Evolutionary conservation across 2,329 filamentous ascomycete species (phyloP).

Genomic region (Ceratocystis cacaofunesta): DNA sequence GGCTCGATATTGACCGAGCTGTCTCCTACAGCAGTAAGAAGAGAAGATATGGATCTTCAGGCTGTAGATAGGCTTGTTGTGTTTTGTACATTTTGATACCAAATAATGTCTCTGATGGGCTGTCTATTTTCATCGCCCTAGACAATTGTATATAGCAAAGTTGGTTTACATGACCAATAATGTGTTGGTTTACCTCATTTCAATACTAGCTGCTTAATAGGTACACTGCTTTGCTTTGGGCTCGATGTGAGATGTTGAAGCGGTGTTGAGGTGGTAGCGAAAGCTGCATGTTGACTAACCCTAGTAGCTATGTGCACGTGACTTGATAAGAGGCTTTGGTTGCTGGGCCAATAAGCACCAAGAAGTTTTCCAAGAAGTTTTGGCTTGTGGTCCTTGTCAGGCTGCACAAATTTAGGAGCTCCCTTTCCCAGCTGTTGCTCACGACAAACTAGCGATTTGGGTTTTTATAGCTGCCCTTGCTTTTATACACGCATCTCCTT

Average conservation of each 20-base stretch:
- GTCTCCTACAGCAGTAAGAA: too few relatives aligned
- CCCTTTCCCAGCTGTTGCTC: not conserved
- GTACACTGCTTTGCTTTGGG: not conserved
- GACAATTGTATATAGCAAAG: not conserved
- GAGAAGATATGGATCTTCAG: too few relatives aligned
- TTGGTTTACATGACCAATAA: not conserved
- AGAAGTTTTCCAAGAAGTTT: constrained; percentile 2
- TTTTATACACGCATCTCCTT: not conserved
- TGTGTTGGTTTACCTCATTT: too few relatives aligned
- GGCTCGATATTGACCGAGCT: too few relatives aligned
- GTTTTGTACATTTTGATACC: constrained; percentile 6
- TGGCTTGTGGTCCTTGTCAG: not conserved
- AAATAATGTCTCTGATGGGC: not conserved
- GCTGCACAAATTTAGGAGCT: not conserved
- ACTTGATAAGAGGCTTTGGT: constrained; percentile 1
- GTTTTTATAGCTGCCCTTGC: not conserved
- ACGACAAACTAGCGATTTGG: not conserved
- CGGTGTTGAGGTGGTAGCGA: too few relatives aligned
- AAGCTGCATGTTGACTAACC: not conserved
- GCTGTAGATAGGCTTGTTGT: not conserved
- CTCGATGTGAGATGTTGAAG: too few relatives aligned
- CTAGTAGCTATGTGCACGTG: not conserved
- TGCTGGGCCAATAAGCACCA: constrained; percentile 8
- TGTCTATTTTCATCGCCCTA: not conserved
- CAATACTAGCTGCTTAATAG: not conserved